These are phyloP conservation scores for Pyrenula massariospora DNA, from an alignment of 495 filamentous ascomycete genomes.

Conservation along the genomic window DNA sequence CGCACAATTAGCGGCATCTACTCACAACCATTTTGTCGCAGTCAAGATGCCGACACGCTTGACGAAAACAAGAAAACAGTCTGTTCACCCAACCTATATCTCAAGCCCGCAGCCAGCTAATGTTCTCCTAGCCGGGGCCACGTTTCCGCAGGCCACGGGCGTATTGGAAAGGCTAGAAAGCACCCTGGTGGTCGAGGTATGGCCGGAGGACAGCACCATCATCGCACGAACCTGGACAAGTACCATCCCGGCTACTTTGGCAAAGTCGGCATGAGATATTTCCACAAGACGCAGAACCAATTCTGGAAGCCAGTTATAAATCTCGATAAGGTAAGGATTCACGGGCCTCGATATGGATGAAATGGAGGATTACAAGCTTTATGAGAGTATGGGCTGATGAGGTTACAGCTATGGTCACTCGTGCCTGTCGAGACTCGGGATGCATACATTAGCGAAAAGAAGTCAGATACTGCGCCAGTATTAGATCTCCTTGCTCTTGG, in stretches of 20 bases:
- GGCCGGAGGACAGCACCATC: constrained; percentile 79
- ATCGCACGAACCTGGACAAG: constrained; percentile 89
- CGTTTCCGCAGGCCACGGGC: constrained; percentile 87
- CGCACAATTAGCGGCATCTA: neutral
- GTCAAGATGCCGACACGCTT: constrained; percentile 73
- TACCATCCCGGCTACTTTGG: constrained; percentile 80
- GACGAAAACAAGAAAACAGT: constrained; percentile 76
- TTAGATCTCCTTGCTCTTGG: constrained; percentile 85
- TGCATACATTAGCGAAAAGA: constrained; percentile 62
- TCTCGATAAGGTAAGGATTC: constrained; percentile 64
- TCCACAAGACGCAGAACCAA: constrained; percentile 80
- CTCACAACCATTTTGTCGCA: constrained; percentile 7
- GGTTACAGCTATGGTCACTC: constrained; percentile 63
- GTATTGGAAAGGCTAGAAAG: constrained; percentile 89
- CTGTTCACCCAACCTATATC: constrained; percentile 27
- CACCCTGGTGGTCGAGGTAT: constrained; percentile 90
- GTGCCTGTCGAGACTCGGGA: constrained; percentile 73
- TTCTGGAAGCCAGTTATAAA: constrained; percentile 92
- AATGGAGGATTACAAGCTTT: no score
- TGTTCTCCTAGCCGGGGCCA: constrained; percentile 63
- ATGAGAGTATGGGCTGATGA: neutral
- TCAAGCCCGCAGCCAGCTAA: constrained; percentile 4
- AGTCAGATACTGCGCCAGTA: constrained; percentile 74
- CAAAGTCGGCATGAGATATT: constrained; percentile 93
- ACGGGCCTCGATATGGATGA: constrained; percentile 1